Percentiles rank a stretch among this genome's conserved stretches.
These are phyloP conservation scores for Aureobasidium sp. DNA, from an alignment of 2,329 filamentous ascomycete species.

Conservation along the genomic window DNA sequence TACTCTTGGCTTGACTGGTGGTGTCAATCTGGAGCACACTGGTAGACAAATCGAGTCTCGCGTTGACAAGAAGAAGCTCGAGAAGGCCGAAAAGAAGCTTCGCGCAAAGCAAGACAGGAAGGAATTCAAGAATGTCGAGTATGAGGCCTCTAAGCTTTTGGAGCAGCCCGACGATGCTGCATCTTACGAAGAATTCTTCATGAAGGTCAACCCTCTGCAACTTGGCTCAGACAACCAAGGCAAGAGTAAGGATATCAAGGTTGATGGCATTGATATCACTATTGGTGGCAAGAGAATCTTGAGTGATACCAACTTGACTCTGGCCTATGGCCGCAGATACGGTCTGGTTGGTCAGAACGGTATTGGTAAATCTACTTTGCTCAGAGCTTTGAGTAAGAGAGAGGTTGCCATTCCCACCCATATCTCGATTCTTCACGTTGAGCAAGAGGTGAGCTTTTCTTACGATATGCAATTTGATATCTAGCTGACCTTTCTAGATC, in stretches of 20 bases:
- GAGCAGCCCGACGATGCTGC: constrained; percentile 73
- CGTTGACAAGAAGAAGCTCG: constrained; percentile 96
- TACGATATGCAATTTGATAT: constrained; percentile 31
- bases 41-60: constrained; percentile 91
- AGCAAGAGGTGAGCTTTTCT: constrained; percentile 62
- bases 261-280: constrained; percentile 90
- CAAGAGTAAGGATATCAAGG: constrained; percentile 98
- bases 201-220: constrained; percentile 96
- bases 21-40: constrained; percentile 88
- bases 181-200: constrained; percentile 99
- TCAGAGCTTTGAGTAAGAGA: constrained; percentile 83
- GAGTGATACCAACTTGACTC: constrained; percentile 78
- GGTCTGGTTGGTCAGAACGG: constrained; percentile 98
- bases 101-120: constrained; percentile 98
- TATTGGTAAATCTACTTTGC: constrained; percentile 79
- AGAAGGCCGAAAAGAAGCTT: constrained; percentile 97
- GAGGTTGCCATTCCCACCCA: constrained; percentile 92
- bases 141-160: constrained; percentile 85
- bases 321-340: constrained; percentile 88
- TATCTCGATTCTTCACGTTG: constrained; percentile 97
- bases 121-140: constrained; percentile 94
- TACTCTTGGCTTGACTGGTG: constrained; percentile 76
- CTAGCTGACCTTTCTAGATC: constrained; percentile 47
- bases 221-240: constrained; percentile 56
- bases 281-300: constrained; percentile 85